Base-by-base conservation (phyloP, 2,329 filamentous ascomycete genomes). In the Chaetothyriales sp. region DNA sequence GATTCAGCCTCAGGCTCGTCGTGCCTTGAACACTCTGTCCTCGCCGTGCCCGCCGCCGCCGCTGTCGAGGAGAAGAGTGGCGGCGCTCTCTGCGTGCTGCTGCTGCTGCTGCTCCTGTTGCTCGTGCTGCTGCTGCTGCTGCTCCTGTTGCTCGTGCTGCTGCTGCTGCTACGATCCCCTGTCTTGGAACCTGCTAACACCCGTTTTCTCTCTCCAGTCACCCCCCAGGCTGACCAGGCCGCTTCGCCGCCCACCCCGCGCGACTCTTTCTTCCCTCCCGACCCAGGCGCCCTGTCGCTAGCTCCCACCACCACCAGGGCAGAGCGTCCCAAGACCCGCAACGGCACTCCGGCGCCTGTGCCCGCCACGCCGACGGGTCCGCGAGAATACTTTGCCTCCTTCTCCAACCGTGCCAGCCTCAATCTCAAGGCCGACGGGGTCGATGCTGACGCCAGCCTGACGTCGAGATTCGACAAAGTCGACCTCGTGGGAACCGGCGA, bases 251-350 rank as follows among this genome's bases (percentile, higher is more conserved):
- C 80, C 53, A 95, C 90, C 0, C 90, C 90, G 0, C 80, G 80
- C 47, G 88, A 92, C 54, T 77, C 75, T 50, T 77, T 86, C 62
- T 75, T 82, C 22, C 84, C 86, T 22, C 82, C 84, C 5, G 89
- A 95, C 64, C 83, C 88, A 0, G 94, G 86, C 67, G 80, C 81
- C 43, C 72, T 95, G 18, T 89, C 88, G 1, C 90, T 95, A n/a
- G n/a, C n/a, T n/a, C n/a, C n/a, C n/a, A n/a, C n/a, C 54, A 92
- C 87, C 2, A 83, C 80, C 52, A 72, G 74, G 18, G 70, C 67
- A 54, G 72, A 73, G 37, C 68, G 67, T 50, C 66, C 67, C 15
- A 55, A 61, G 2, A 64, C 61, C 28, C 66, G 69, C 44, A 62
- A 67, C 3, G 70, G 71, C 48, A 51, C 33, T 46, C 63, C 61